A percentile compares a stretch with the other conserved stretches of the same genome.
Conservation (phyloP, 345 rosid genomes). For the Eucalyptus pauciflora region DNA sequence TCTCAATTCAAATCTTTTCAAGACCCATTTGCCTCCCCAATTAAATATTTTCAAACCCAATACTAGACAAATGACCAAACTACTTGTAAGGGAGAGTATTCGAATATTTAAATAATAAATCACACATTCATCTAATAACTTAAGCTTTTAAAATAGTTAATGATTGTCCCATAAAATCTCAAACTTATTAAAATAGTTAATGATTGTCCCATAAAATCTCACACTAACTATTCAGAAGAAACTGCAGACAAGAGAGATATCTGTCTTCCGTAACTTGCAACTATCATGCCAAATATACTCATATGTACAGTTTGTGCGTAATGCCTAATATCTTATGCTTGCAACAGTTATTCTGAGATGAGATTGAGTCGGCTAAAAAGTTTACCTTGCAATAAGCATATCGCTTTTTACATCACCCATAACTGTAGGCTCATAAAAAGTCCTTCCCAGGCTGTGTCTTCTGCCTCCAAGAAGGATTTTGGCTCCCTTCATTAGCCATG, state of each 20-base stretch:
- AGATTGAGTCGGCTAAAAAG: not conserved
- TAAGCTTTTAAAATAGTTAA: too few relatives aligned
- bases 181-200: too few relatives aligned
- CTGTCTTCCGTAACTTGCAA: not conserved
- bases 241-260: not conserved
- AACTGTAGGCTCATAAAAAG: constrained; percentile 91
- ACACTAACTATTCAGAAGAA: not conserved
- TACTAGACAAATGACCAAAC: too few relatives aligned
- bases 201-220: too few relatives aligned
- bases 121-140: too few relatives aligned
- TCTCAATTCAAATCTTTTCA: too few relatives aligned
- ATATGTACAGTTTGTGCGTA: not conserved
- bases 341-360: not conserved
- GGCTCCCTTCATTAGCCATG: constrained; percentile 53
- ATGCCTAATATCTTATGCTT: not conserved
- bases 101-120: too few relatives aligned
- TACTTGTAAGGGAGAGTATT: too few relatives aligned
- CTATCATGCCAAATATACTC: not conserved
- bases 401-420: constrained; percentile 49
- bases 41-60: too few relatives aligned
- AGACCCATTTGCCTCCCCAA: too few relatives aligned
- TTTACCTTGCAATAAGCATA: constrained; percentile 76
- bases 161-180: too few relatives aligned
- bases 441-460: constrained; percentile 87
- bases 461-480: constrained; percentile 84